These are phyloP conservation scores for Podospora tetraspora DNA, from an alignment of 495 filamentous ascomycete genomes.

Conservation along the genomic window DNA sequence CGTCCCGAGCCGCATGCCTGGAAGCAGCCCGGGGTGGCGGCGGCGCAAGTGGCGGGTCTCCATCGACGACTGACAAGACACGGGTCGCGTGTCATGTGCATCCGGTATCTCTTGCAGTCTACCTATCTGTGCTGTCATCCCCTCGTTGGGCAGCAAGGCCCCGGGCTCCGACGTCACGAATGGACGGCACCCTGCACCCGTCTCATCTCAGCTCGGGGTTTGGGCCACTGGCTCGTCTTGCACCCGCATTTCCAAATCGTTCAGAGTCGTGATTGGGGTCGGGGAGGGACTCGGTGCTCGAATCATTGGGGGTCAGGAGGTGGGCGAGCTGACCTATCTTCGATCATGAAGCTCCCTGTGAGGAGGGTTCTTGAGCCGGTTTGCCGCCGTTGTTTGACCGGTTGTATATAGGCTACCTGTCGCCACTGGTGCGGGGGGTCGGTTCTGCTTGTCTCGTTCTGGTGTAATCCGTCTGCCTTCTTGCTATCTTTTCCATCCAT, in stretches of 20 bases:
- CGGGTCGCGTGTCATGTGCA: conserved; percentile 5
- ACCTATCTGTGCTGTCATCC: neutral
- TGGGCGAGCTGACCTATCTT: conserved; percentile 2
- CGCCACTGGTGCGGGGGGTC: neutral
- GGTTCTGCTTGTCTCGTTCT: neutral
- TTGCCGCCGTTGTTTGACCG: neutral
- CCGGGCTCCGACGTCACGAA: neutral
- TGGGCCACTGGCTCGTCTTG: neutral
- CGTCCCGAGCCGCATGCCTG: neutral
- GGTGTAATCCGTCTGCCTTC: neutral
- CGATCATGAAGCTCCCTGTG: neutral
- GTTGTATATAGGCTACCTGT: neutral
- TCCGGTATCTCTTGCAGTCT: neutral
- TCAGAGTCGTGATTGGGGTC: neutral
- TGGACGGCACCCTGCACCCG: neutral
- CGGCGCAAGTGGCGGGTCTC: neutral
- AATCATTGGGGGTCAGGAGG: neutral
- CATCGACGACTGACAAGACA: neutral
- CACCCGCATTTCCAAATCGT: neutral
- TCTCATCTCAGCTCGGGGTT: neutral
- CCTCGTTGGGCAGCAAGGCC: conserved; percentile 14
- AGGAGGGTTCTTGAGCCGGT: neutral
- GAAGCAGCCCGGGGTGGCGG: neutral
- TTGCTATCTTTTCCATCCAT: neutral
- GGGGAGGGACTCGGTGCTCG: neutral